A percentile compares a stretch with the other conserved stretches of the same genome.
phyloP scores from a whole-genome alignment of 495 filamentous ascomycete species.

The Aspergillus carlsbadensis region DNA sequence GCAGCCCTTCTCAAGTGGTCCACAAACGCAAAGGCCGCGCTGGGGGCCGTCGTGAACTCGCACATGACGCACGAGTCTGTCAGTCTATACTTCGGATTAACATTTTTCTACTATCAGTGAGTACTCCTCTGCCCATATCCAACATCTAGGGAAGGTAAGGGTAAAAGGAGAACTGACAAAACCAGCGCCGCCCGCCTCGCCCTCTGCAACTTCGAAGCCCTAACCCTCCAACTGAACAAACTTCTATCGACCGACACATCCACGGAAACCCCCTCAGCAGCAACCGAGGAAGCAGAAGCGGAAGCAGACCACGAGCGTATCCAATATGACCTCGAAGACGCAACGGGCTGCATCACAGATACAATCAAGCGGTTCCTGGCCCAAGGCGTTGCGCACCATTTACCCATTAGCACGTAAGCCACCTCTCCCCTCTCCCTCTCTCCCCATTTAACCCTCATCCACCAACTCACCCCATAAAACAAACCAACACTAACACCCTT shows the following conservation, averaged over 20 bases:
- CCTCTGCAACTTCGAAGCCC: constrained; percentile 6
- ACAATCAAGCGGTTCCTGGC: constrained; percentile 7
- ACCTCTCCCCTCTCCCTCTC: too few relatives aligned
- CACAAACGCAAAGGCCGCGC: background rate
- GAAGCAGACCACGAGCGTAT: background rate
- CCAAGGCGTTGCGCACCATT: constrained; percentile 3
- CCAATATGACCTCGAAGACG: constrained; percentile 7
- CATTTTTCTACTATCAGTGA: constrained; percentile 8
- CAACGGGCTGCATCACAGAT: constrained; percentile 3
- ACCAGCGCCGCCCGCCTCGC: constrained; percentile 6
- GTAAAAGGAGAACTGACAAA: too few relatives aligned
- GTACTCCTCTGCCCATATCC: background rate
- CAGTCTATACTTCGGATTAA: constrained; percentile 3
- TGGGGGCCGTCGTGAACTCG: background rate
- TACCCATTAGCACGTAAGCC: constrained; percentile 9
- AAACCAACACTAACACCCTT: too few relatives aligned
- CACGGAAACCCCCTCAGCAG: too few relatives aligned
- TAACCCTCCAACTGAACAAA: background rate
- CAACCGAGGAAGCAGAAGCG: too few relatives aligned
- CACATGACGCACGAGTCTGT: constrained; percentile 5
- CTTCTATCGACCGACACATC: too few relatives aligned
- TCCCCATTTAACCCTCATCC: too few relatives aligned
- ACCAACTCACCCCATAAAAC: too few relatives aligned
- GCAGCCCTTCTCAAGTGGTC: background rate
- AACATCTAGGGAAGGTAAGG: too few relatives aligned